Evolutionary conservation across 768 basidiomycete genomes (phyloP), one percentile per base, ranked within the genome.

Genomic region (Phlebiopsis flavidoalba): DNA sequence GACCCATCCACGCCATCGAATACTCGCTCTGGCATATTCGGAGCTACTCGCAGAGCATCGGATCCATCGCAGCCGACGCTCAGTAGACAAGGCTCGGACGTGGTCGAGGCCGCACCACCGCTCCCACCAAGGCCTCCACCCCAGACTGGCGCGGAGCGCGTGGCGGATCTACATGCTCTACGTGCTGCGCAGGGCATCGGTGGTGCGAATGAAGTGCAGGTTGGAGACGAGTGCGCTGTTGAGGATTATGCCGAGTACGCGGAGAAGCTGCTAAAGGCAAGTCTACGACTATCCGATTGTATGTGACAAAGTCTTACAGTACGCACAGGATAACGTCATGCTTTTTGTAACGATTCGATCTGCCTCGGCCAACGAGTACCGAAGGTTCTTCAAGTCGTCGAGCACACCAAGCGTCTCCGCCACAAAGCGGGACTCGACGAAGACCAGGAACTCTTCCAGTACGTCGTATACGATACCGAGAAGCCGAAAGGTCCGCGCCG

Each of bases 361-460:
- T 7, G 79, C 81, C 31, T 80, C 83, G 17, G 73, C 83, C 1
- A 76, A 78, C 2, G 77, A 88, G 92, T 93, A 3, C 81, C 89
- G 3, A 93, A 90, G 66, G 91, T 93, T 0, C 76, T 93, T 36
- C 84, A 85, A 58, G 85, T 93, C 3, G 91, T 91, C 0, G 89
- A 93, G 66, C 83, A 91, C 68, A 85, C 84, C 0, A 93, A 89
- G 68, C 82, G 91, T n/a, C 76, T 87, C 56, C 79, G 87, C 45
- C 76, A 93, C 66, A 92, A 89, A 77, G 81, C 85, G 50, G 79
- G 81, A 12, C 60, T 78, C 8, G 75, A 72, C 59, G 85, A 85
- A 7, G 82, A 85, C 12, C 73, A 83, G 12, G 86, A 88, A 47
- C 71, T 93, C 5, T 79, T 88, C 63, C 89, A 92, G 70, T 93